These are phyloP conservation scores for Xerocomellus intermedius DNA, from an alignment of 768 basidiomycete genomes.

Conservation along the genomic window DNA sequence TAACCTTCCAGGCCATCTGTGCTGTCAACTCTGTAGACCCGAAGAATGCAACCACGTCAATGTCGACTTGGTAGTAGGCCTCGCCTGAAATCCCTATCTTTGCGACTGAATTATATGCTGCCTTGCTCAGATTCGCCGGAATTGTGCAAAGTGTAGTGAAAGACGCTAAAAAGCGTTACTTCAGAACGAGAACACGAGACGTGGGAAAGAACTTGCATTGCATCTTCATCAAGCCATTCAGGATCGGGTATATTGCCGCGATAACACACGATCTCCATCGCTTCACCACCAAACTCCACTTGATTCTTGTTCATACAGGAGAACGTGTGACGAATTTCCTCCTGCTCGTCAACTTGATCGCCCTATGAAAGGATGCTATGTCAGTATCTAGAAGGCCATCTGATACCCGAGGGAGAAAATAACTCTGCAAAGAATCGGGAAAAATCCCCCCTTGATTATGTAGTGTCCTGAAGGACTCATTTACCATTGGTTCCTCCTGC, in stretches of 20 bases:
- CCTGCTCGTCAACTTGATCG: background rate
- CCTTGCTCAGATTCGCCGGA: background rate
- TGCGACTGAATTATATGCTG: background rate
- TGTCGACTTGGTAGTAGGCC: background rate
- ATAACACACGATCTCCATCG: background rate
- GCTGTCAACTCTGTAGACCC: conserved; percentile 3
- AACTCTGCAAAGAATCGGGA: conserved; percentile 1
- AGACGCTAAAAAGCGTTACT: background rate
- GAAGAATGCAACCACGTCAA: conserved; percentile 1
- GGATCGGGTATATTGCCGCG: background rate
- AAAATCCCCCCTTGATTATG: background rate
- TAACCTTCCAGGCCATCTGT: conserved; percentile 1
- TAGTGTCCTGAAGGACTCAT: background rate
- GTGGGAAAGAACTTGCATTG: background rate
- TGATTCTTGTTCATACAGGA: background rate
- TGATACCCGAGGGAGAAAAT: background rate
- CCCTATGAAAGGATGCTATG: background rate
- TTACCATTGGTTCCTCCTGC: background rate
- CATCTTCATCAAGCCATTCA: conserved; percentile 5
- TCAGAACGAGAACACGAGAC: background rate
- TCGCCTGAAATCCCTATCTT: background rate
- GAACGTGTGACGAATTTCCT: background rate
- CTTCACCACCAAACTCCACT: background rate
- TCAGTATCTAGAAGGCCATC: background rate
- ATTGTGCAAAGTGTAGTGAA: conserved; percentile 2